These are phyloP conservation scores for Sapria himalayana DNA, from an alignment of 345 rosid species.

Conservation along the genomic window DNA sequence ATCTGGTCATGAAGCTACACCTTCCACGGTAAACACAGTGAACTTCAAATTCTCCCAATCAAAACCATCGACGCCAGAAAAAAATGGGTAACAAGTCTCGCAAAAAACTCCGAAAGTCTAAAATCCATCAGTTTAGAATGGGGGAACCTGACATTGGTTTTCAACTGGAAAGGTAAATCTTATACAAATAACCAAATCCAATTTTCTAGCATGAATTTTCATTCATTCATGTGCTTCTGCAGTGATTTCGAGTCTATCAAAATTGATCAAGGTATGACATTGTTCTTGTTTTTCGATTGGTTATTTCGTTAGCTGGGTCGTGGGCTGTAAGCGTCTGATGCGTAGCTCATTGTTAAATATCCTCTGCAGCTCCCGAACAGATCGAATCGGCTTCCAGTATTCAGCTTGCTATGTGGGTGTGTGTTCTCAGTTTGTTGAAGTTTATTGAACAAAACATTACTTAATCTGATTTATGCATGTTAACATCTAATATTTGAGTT, in stretches of 20 bases:
- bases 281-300: background rate
- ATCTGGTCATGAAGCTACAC: too few species aligned
- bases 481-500: too few species aligned
- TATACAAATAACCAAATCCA: background rate
- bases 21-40: too few species aligned
- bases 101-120: too few species aligned
- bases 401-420: slow-evolving; percentile 95
- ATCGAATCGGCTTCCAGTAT: slow-evolving; percentile 26
- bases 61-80: too few species aligned
- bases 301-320: background rate
- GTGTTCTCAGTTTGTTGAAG: slow-evolving; percentile 12
- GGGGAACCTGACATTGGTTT: too few species aligned
- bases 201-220: background rate
- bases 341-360: slow-evolving; percentile 6
- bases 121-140: too few species aligned
- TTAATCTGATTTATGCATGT: too few species aligned
- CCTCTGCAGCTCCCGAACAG: slow-evolving; percentile 32
- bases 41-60: too few species aligned
- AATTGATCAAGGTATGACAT: slow-evolving; percentile 18
- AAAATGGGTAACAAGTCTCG: too few species aligned
- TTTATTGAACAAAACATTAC: too few species aligned
- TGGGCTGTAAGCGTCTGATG: slow-evolving; percentile 10
- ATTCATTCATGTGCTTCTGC: slow-evolving; percentile 4
- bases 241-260: slow-evolving; percentile 57
- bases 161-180: too few species aligned